Evolutionary conservation across 306 rosid genomes (phyloP).

Genomic region (Pueraria montana): DNA sequence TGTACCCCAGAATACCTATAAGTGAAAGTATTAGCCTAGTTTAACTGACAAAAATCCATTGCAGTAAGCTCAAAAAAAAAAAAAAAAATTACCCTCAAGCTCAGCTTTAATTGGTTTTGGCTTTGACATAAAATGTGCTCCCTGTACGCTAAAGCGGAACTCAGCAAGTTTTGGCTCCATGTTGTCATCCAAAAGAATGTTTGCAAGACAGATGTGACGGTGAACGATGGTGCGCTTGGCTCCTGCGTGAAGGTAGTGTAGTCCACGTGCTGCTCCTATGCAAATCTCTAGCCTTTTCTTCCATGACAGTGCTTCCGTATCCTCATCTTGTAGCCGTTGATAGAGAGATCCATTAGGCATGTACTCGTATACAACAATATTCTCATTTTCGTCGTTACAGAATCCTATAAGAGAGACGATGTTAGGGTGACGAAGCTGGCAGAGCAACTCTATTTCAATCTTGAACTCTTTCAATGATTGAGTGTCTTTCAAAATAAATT

Average conservation of each 20-base stretch:
- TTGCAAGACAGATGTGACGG: no score
- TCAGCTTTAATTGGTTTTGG: no score
- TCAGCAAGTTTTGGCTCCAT: conserved; percentile 1
- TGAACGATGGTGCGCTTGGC: conserved; percentile 5
- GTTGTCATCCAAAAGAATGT: conserved; percentile 5
- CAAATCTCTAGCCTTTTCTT: conserved; percentile 17
- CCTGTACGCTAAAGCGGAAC: neutral
- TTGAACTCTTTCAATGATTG: neutral
- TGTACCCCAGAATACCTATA: neutral
- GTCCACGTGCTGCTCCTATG: neutral
- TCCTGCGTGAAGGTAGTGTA: conserved; percentile 32
- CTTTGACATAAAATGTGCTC: no score
- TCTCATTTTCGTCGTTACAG: neutral
- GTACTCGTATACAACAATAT: conserved; percentile 7
- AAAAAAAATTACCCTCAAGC: neutral
- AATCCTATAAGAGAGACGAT: conserved; percentile 27
- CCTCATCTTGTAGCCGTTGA: no score
- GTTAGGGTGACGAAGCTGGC: conserved; percentile 27
- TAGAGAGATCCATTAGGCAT: neutral
- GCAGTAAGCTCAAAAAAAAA: neutral
- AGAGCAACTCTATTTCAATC: conserved; percentile 22
- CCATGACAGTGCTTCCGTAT: conserved; percentile 14
- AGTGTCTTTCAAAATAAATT: neutral
- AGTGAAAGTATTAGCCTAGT: neutral
- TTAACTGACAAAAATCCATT: neutral